Base-by-base conservation (phyloP, 2,329 filamentous ascomycete genomes). In the Pseudogymnoascus sp. region DNA sequence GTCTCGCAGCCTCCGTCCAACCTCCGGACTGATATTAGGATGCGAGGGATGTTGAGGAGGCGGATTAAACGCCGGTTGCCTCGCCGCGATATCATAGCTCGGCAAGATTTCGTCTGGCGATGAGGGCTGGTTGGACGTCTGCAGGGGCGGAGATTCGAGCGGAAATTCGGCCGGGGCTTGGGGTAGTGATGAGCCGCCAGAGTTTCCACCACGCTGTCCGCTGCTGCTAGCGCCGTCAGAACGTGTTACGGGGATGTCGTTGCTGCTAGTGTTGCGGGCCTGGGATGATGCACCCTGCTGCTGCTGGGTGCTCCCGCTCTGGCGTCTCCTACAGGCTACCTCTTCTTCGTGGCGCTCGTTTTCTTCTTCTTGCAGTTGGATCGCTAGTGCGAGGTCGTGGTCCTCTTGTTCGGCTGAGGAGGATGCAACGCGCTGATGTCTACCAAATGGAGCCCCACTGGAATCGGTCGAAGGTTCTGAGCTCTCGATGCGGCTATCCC, bases 311-410 rank as follows among this genome's bases (percentile, higher is more conserved):
- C 90, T 78, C 63, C 85, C 78, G 62, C 85, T 86, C 73, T 92
- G 87, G n/a, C 85, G 80, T 9, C 81, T 79, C 6, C 87, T 81
- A 1, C 87, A 83, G 8, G 83, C 84, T 59, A 86, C 82, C 60
- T 85, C 82, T 5, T 72, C 69, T n/a, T 84, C 83, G 66, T 92
- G 85, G 12, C 86, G 83, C 70, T 91, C 87, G 67, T 97, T 91
- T 74, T 97, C 93, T 73, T 96, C 92, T 71, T 97, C 95, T 73
- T 97, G 93, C 1, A 97, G 82, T 72, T 97, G 95, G 5, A 99
- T 80, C 0, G 93, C 93, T 2, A 97, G 81, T 0, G 95, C 95
- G 31, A 97, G 77, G 65, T 95, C 90, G 62, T 83, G 87, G 70
- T 97, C 93, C 76, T 97, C 86, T 78, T 96, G 83, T 76, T 88